These are phyloP conservation scores for Phytophthora ramorum DNA, from an alignment of 352 stramenopile genomes.

Conservation along the genomic window DNA sequence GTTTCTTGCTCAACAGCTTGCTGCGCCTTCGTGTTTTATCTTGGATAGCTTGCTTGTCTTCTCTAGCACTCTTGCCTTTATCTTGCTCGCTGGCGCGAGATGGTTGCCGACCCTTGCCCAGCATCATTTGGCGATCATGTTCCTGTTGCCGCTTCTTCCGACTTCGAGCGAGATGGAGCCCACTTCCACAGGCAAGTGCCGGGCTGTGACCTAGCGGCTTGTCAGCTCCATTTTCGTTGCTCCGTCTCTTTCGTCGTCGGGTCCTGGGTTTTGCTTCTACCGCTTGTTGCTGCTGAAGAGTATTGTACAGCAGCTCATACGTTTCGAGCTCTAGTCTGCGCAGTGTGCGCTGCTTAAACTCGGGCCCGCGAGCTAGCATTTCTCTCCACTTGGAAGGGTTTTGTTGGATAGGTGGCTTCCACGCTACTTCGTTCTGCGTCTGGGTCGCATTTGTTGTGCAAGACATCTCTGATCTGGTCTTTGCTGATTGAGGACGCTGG, in stretches of 20 bases:
- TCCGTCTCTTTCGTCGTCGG: slow-evolving; percentile 7
- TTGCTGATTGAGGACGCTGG: slow-evolving; percentile 44
- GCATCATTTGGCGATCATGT: slow-evolving; percentile 35
- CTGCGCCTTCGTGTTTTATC: slow-evolving; percentile 19
- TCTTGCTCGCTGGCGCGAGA: slow-evolving; percentile 1
- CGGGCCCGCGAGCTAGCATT: slow-evolving; percentile 45
- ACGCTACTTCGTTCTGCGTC: not conserved
- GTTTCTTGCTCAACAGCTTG: slow-evolving; percentile 27
- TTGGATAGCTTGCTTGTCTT: slow-evolving; percentile 12
- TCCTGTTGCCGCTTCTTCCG: slow-evolving; percentile 37
- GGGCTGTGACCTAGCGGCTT: slow-evolving; percentile 2
- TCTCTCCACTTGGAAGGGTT: slow-evolving; percentile 52
- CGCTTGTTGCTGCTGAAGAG: slow-evolving; percentile 24
- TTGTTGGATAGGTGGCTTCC: slow-evolving; percentile 5
- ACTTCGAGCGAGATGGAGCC: slow-evolving; percentile 42
- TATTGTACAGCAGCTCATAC: slow-evolving; percentile 54
- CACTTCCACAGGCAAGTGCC: slow-evolving; percentile 40
- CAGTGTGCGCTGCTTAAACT: slow-evolving; percentile 47
- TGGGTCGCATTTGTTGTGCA: not conserved
- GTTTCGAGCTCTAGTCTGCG: slow-evolving; percentile 49
- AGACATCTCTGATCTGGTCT: slow-evolving; percentile 5
- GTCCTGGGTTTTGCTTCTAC: slow-evolving; percentile 1
- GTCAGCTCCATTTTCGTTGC: slow-evolving; percentile 9
- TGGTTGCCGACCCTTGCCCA: slow-evolving; percentile 15
- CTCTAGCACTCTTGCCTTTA: not conserved